Base-by-base conservation (phyloP, 306 rosid genomes). In the Cucumis cinereus region DNA sequence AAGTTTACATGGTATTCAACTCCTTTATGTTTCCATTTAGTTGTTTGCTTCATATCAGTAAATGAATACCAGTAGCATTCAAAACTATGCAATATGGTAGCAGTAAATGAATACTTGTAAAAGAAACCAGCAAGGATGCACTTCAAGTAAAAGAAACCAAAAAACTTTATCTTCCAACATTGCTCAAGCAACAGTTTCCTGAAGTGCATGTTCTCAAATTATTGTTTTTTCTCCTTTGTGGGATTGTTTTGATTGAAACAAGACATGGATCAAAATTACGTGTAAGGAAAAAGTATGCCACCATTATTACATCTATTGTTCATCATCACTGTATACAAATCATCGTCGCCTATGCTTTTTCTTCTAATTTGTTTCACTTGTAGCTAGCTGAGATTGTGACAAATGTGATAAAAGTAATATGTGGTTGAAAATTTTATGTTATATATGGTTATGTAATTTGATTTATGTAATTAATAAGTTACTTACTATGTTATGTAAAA, bases 81-180 rank as follows among this genome's bases (percentile, higher is more conserved):
- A 41, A 68, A 68, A n/a, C n/a, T n/a, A n/a, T n/a, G n/a, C n/a
- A n/a, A n/a, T n/a, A n/a, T n/a, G n/a, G n/a, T n/a, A n/a, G n/a
- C n/a, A n/a, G n/a, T n/a, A n/a, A n/a, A n/a, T n/a, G n/a, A n/a
- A n/a, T n/a, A n/a, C n/a, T n/a, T n/a, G n/a, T n/a, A n/a, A n/a
- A n/a, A n/a, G n/a, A n/a, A n/a, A 80, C 98, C 98, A 69, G 81
- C 91, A 38, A 90, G 97, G 84, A 61, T 91, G 81, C 89, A 82
- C 22, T 84, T 94, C 67, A 93, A 86, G 98, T 93, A 84, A 86
- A 82, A 30, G 43, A 72, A 66, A 66, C 9, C 30, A 5, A n/a
- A 52, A 73, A 28, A 16, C 19, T 75, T 36, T 57, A 12, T 75
- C 38, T 35, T 75, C 41, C 40, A 38, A 8, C 69, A 58, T 23